Conservation (phyloP, 2,329 filamentous ascomycete species). For the Ascochyta clinopodiicola region DNA sequence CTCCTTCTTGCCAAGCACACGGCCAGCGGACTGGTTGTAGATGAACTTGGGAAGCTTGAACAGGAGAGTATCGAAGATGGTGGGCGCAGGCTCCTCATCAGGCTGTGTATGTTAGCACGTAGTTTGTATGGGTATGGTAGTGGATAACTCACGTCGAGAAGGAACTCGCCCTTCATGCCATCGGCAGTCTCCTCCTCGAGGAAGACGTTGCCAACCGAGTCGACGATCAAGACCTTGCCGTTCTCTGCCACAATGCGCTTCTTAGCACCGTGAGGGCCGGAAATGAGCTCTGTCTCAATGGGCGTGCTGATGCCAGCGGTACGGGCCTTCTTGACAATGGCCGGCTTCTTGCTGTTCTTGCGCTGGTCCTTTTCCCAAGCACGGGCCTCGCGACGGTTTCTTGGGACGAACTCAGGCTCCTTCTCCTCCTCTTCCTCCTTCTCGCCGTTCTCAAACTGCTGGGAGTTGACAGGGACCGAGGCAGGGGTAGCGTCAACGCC, state of each 20-base stretch:
- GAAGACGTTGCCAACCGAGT: constrained; percentile 90
- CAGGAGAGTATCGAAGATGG: constrained; percentile 81
- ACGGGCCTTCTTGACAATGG: constrained; percentile 62
- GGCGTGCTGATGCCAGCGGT: constrained; percentile 62
- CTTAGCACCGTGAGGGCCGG: constrained; percentile 74
- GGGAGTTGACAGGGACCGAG: constrained; percentile 26
- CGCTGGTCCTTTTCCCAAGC: constrained; percentile 85
- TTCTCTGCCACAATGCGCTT: constrained; percentile 93
- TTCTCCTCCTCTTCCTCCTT: constrained; percentile 48
- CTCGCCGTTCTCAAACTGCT: constrained; percentile 36
- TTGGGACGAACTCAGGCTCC: constrained; percentile 62
- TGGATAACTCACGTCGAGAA: constrained; percentile 77
- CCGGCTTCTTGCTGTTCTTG: constrained; percentile 63
- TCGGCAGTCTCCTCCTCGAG: constrained; percentile 92
- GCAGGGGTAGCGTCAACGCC: constrained; percentile 58
- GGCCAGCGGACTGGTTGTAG: constrained; percentile 61
- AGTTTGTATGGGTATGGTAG: background rate
- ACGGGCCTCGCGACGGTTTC: constrained; percentile 84
- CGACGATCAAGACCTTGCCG: constrained; percentile 91
- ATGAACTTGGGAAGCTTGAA: constrained; percentile 78
- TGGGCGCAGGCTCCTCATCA: constrained; percentile 79
- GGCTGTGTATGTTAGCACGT: constrained; percentile 58
- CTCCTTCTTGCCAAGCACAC: constrained; percentile 49
- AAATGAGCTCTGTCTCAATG: constrained; percentile 57
- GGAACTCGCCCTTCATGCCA: constrained; percentile 79